Evolutionary conservation across 2,329 filamentous ascomycete genomes (phyloP).

Genomic region (Aspergillus sp.): DNA sequence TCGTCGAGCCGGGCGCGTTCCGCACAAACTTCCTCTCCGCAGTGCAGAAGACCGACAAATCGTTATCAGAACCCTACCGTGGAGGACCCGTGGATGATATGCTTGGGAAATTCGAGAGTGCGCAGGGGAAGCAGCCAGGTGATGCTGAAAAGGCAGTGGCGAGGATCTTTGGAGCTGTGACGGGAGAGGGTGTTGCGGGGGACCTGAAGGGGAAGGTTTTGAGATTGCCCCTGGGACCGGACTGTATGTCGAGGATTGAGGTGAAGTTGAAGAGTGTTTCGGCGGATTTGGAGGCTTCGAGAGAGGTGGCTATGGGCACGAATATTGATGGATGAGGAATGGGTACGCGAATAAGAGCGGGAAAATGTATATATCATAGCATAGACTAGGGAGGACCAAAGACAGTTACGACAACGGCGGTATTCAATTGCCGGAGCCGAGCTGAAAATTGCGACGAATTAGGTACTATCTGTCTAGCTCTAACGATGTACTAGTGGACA

Average conservation of each 20-base stretch:
- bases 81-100: conserved; percentile 24
- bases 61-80: conserved; percentile 32
- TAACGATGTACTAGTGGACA: no score
- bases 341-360: no score
- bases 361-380: no score
- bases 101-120: conserved; percentile 21
- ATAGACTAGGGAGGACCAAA: no score
- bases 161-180: conserved; percentile 40
- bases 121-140: conserved; percentile 13
- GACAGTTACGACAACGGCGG: no score
- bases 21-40: conserved; percentile 42
- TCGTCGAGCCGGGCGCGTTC: conserved; percentile 47
- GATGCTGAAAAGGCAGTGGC: conserved; percentile 28
- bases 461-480: no score
- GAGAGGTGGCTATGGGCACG: conserved; percentile 10
- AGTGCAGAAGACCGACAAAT: conserved; percentile 24
- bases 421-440: neutral
- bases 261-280: conserved; percentile 11
- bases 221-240: conserved; percentile 39
- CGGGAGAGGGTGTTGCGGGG: conserved; percentile 32
- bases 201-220: conserved; percentile 33
- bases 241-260: conserved; percentile 30
- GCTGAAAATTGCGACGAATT: neutral
- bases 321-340: neutral
- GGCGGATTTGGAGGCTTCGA: conserved; percentile 4